Evolutionary conservation across 139 green algal genomes (phyloP).

Genomic region (Chlorella ohadii): DNA sequence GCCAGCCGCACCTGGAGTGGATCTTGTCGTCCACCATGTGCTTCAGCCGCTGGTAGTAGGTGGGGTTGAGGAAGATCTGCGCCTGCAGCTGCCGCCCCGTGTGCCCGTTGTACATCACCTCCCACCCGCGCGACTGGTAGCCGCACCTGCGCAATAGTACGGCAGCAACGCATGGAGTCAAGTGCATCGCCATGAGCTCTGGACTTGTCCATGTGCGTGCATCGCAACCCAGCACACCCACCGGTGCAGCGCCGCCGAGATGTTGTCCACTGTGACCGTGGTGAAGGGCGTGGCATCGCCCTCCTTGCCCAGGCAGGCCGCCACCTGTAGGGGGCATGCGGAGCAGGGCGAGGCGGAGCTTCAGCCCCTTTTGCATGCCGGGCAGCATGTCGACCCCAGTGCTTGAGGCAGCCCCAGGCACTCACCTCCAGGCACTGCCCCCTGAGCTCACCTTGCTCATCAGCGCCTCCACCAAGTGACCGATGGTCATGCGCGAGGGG

Average conservation of each 20-base stretch:
- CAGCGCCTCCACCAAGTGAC: constrained; percentile 97
- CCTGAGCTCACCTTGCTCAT: constrained; percentile 90
- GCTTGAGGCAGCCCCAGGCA: no score
- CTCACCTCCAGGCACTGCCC: no score
- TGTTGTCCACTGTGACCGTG: constrained; percentile 95
- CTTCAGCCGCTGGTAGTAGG: constrained; percentile 99
- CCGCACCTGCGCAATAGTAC: constrained; percentile 62
- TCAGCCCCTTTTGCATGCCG: no score
- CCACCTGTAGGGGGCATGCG: constrained; percentile 31
- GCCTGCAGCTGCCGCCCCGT: constrained; percentile 80
- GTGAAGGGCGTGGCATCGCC: constrained; percentile 99
- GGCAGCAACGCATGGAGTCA: background rate
- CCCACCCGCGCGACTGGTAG: constrained; percentile 91
- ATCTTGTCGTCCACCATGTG: constrained; percentile 99
- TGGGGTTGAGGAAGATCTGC: constrained; percentile 97
- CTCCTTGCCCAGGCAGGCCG: constrained; percentile 85
- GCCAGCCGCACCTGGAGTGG: constrained; percentile 82
- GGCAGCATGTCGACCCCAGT: no score
- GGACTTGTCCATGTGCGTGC: no score
- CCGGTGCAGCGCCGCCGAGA: constrained; percentile 88
- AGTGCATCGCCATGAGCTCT: background rate
- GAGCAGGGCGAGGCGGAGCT: background rate
- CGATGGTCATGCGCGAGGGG: constrained; percentile 99
- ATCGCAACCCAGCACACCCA: constrained; percentile 25
- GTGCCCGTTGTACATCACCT: constrained; percentile 98